These are phyloP conservation scores for Chrysanthemum lavandulifolium DNA, from an alignment of 129 eudicot species.

Conservation along the genomic window DNA sequence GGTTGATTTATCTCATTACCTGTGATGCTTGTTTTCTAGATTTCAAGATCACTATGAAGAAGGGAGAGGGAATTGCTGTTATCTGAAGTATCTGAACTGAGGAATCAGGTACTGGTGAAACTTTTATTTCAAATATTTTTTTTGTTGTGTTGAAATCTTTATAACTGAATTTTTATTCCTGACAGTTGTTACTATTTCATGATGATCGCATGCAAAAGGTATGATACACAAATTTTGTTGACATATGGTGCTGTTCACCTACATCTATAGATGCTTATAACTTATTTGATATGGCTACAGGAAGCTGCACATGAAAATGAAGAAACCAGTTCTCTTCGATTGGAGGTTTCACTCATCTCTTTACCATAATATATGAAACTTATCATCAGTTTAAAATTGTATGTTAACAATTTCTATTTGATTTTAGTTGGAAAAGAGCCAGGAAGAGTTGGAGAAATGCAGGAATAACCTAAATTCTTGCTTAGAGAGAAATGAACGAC, in stretches of 20 bases:
- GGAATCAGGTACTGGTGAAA: slow-evolving; percentile 62
- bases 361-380: slow-evolving; percentile 17
- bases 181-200: slow-evolving; percentile 55
- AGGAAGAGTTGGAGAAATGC: slow-evolving; percentile 64
- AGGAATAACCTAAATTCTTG: slow-evolving; percentile 57
- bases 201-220: slow-evolving; percentile 43
- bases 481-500: slow-evolving; percentile 65
- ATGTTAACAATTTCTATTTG: slow-evolving; percentile 23
- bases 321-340: slow-evolving; percentile 49
- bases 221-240: slow-evolving; percentile 25
- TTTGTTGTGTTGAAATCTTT: slow-evolving; percentile 15
- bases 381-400: slow-evolving; percentile 7
- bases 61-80: slow-evolving; percentile 85
- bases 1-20: slow-evolving; percentile 18
- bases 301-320: slow-evolving; percentile 32
- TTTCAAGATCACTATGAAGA: slow-evolving; percentile 89
- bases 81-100: slow-evolving; percentile 73
- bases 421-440: slow-evolving; percentile 63
- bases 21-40: slow-evolving; percentile 31
- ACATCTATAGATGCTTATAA: slow-evolving; percentile 8
- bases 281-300: slow-evolving; percentile 37
- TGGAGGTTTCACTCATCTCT: slow-evolving; percentile 55
- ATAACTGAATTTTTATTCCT: slow-evolving; percentile 19
- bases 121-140: not conserved
- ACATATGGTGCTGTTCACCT: not conserved